Base-by-base conservation (phyloP, 1,139 yeast species). In the Zygoascus sp. region DNA sequence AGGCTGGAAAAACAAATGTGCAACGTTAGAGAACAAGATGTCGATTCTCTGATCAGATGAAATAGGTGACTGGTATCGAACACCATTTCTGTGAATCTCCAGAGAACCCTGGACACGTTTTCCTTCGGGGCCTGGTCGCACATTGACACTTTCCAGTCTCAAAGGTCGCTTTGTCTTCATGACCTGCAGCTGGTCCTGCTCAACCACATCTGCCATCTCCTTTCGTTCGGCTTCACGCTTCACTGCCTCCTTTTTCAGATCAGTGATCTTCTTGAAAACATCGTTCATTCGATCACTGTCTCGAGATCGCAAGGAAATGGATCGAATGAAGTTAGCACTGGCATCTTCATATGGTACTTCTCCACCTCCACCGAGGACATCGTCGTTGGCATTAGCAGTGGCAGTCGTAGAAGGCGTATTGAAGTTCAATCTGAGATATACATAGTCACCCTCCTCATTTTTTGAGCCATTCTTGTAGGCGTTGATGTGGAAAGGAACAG, bases 401-500 rank as follows among this genome's bases (percentile, higher is more conserved):
- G 76, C 74, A 53, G 78, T 78, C 44, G 81, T 81, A 57, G 97
- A 97, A 0, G 98, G 98, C 1, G 96, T 83, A 64, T 90, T 83
- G 73, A 92, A 89, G 65, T 92, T 92, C 60, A 92, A 75, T 66
- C 98, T 80, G 59, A 92, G 68, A 61, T 87, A 90, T 1, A 96
- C 90, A 64, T 78, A 89, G 56, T 90, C 97, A 40, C 97, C 97
- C 70, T 94, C 98, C 61, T 92, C 98, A 56, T 84, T 88, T 62
- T 89, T 92, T 20, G 95, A 85, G 43, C 97, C 97, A 65, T 88
- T 90, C 64, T 90, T 92, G 68, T 87, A 90, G 7, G 97, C 75
- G 62, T 89, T 88, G 59, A 92, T 89, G 65, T 92, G 98, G 74
- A 92, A 90, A 23, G 98, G 98, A 43, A 94, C 98, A 1, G 98